Base-by-base conservation (phyloP, 257 asterid species). In the Jasminum sambac region DNA sequence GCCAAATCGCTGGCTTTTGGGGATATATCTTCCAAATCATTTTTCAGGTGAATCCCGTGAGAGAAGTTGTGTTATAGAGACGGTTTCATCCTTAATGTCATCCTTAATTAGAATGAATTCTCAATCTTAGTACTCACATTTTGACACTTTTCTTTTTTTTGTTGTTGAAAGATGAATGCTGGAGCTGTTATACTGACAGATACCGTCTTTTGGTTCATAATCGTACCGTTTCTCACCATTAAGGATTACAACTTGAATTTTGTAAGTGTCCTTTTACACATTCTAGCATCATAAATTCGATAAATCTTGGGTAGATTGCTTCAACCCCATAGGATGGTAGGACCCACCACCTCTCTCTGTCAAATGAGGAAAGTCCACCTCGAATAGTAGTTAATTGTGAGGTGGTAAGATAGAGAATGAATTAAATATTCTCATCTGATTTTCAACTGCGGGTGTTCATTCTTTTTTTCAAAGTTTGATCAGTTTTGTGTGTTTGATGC, bases 131-230 rank as follows among this genome's bases (percentile, higher is more conserved):
- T 30, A 1, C 36, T 30, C 4, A n/a, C 24, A 11, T 5, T 39
- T 72, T 71, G 46, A 58, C 6, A n/a, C 17, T 0, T 3, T 34
- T 67, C 30, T 46, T 11, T 30, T 30, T 46, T 11, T 30, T 30
- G 36, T 30, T 43, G 66, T 79, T 23, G 50, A 14, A 50, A 94
- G 98, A 91, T 91, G 96, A 94, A 87, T 79, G 97, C 97, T 63
- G 98, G 98, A 64, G 98, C 98, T 73, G 97, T 89, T 66, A 68
- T 87, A 74, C 86, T 94, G 75, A 94, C 97, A 16, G 98, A 94
- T 19, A 79, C 88, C 0, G 95, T 90, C 4, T 94, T 89, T 62
- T 94, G 98, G 98, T 94, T 91, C 89, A 81, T 94, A 36, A 81
- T 94, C 66, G 96, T 90, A 26, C 98, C 98, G 5, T 89, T 85